Evolutionary conservation across 2,329 filamentous ascomycete genomes (phyloP).

Genomic region (Parascedosporium putredinis): DNA sequence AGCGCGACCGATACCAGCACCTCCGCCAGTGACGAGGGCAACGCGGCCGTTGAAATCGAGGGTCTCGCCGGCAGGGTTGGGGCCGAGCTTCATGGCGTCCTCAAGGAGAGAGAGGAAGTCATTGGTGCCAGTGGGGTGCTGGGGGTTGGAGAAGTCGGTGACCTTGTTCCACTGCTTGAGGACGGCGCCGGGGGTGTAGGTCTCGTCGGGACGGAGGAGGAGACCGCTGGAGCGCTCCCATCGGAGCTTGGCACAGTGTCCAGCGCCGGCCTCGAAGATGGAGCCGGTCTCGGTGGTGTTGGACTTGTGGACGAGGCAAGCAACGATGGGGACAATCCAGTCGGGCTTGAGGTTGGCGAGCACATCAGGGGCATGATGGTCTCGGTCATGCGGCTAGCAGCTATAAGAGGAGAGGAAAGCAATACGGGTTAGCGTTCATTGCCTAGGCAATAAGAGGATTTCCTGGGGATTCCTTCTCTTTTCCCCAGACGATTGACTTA

Average conservation of each 20-base stretch:
- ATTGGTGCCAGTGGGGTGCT: slow-evolving; percentile 73
- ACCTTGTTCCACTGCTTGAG: slow-evolving; percentile 84
- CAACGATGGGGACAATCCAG: slow-evolving; percentile 90
- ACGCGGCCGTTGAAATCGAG: slow-evolving; percentile 78
- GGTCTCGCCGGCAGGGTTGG: slow-evolving; percentile 61
- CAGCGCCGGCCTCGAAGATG: slow-evolving; percentile 91
- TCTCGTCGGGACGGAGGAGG: slow-evolving; percentile 78
- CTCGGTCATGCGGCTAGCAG: slow-evolving; percentile 89
- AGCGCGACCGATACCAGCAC: slow-evolving; percentile 80
- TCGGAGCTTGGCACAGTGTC: slow-evolving; percentile 82
- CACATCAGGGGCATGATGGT: slow-evolving; percentile 94
- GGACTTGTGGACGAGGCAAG: slow-evolving; percentile 74
- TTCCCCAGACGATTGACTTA: slow-evolving; percentile 18
- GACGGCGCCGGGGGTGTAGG: slow-evolving; percentile 78
- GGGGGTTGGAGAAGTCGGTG: slow-evolving; percentile 72
- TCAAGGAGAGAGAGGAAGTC: slow-evolving; percentile 84
- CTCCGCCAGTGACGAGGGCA: slow-evolving; percentile 77
- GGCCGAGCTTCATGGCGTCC: slow-evolving; percentile 66
- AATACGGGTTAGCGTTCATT: not conserved
- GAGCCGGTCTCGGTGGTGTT: slow-evolving; percentile 74
- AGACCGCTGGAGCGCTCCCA: slow-evolving; percentile 91
- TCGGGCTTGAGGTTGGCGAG: slow-evolving; percentile 79
- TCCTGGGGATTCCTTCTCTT: no score
- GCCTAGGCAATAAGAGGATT: not conserved
- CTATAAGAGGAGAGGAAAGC: no score